Conservation (phyloP, 164 flowering plant species). For the Echeveria elegans region DNA sequence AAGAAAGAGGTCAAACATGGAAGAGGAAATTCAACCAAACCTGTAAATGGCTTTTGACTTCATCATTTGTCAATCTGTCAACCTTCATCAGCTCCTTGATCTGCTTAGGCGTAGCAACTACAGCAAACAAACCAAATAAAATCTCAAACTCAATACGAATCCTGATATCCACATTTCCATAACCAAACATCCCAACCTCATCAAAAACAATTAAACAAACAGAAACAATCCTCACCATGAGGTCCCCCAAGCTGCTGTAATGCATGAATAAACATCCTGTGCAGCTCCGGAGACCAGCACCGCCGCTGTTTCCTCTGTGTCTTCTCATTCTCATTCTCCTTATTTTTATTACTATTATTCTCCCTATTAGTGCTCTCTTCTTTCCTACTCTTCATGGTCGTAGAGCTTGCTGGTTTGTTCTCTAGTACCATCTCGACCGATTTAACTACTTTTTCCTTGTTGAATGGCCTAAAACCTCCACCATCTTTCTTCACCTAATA, state of each 20-base stretch:
- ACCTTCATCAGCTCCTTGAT: conserved; percentile 9
- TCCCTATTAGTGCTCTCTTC: conserved; percentile 31
- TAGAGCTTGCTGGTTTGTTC: conserved; percentile 11
- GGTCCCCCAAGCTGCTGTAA: not conserved
- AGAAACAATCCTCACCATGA: not conserved
- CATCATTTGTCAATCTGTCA: conserved; percentile 10
- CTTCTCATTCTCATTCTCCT: conserved; percentile 20
- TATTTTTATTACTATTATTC: conserved; percentile 28
- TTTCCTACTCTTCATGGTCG: conserved; percentile 21
- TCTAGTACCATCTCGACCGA: not conserved
- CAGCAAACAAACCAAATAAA: not conserved
- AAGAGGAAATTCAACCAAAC: not conserved
- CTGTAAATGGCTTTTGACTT: conserved; percentile 11
- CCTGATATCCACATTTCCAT: not conserved
- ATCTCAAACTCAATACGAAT: no score
- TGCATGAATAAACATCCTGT: conserved; percentile 2
- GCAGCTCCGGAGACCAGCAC: conserved; percentile 18
- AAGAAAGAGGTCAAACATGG: not conserved
- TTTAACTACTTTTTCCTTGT: not conserved
- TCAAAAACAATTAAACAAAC: not conserved
- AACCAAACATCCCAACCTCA: not conserved
- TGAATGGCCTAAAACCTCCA: conserved; percentile 1
- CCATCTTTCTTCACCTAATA: conserved; percentile 39
- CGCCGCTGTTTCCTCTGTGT: conserved; percentile 23
- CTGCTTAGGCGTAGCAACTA: conserved; percentile 10